Evolutionary conservation across 495 filamentous ascomycete genomes (phyloP).

Genomic region (Peziza echinospora): DNA sequence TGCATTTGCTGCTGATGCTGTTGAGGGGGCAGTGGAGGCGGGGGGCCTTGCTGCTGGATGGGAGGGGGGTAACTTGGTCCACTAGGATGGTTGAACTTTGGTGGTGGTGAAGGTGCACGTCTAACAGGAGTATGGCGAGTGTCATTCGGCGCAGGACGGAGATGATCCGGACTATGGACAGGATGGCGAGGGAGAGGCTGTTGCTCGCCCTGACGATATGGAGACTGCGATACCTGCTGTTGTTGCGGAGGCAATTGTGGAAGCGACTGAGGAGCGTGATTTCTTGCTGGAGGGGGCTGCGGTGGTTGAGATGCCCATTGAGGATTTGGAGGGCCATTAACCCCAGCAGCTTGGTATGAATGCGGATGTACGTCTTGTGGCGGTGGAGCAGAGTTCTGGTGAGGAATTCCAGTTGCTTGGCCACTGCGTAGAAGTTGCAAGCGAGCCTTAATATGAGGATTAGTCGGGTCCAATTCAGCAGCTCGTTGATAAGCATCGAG

Average conservation of each 20-base stretch:
- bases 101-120: slow-evolving; percentile 35
- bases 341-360: slow-evolving; percentile 53
- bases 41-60: not conserved
- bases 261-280: slow-evolving; percentile 34
- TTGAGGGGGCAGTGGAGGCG: slow-evolving; percentile 20
- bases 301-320: slow-evolving; percentile 61
- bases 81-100: slow-evolving; percentile 29
- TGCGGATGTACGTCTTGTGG: slow-evolving; percentile 72
- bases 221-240: slow-evolving; percentile 35
- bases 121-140: slow-evolving; percentile 34
- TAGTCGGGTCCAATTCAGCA: slow-evolving; percentile 77
- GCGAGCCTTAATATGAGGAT: slow-evolving; percentile 90
- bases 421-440: slow-evolving; percentile 67
- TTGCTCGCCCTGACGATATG: slow-evolving; percentile 52
- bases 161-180: slow-evolving; percentile 30
- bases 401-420: slow-evolving; percentile 44
- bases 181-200: slow-evolving; percentile 35
- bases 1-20: slow-evolving; percentile 31
- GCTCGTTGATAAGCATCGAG: slow-evolving; percentile 89
- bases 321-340: slow-evolving; percentile 48
- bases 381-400: slow-evolving; percentile 42
- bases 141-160: slow-evolving; percentile 47
- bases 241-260: slow-evolving; percentile 63
- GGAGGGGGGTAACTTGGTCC: slow-evolving; percentile 9
- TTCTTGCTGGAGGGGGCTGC: slow-evolving; percentile 28